Percentiles rank a stretch among this genome's conserved stretches.
Evolutionary conservation across 441 rosid species (phyloP).

Genomic region (Theobroma grandiflorum): DNA sequence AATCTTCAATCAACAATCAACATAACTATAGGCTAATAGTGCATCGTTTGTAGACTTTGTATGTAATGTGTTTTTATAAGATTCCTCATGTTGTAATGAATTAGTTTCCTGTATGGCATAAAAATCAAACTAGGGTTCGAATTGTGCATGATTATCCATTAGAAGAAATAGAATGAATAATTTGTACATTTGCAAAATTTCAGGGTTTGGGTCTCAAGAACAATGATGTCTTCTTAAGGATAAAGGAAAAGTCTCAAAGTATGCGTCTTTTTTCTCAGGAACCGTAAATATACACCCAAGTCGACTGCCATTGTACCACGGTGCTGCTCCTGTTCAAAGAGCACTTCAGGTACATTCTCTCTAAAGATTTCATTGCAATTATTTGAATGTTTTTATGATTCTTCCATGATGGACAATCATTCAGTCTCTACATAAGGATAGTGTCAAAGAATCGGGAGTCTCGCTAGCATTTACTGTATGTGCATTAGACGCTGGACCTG

Average conservation of each 20-base stretch:
- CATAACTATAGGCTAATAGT: background rate
- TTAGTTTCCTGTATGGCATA: background rate
- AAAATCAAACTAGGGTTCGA: background rate
- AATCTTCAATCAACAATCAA: background rate
- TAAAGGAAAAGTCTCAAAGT: background rate
- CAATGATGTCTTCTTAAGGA: background rate
- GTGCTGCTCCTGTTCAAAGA: slow-evolving; percentile 98
- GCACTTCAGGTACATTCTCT: slow-evolving; percentile 67
- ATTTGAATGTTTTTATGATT: slow-evolving; percentile 27
- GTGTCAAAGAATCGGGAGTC: slow-evolving; percentile 87
- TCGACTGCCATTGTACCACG: slow-evolving; percentile 83
- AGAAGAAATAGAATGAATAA: background rate
- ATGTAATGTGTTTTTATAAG: background rate
- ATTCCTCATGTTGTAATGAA: background rate
- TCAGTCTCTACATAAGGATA: slow-evolving; percentile 65
- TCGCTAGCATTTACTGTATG: slow-evolving; percentile 87
- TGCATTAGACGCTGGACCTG: slow-evolving; percentile 92
- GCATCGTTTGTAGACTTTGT: background rate
- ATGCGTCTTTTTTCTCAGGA: slow-evolving; percentile 53
- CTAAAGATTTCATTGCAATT: slow-evolving; percentile 14
- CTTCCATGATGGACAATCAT: slow-evolving; percentile 27
- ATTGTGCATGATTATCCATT: background rate
- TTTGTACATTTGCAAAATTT: background rate
- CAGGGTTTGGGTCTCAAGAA: background rate
- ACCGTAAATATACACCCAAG: slow-evolving; percentile 96